phyloP scores from a whole-genome alignment of 2,329 filamentous ascomycete genomes.

The Cladosporium sp. region DNA sequence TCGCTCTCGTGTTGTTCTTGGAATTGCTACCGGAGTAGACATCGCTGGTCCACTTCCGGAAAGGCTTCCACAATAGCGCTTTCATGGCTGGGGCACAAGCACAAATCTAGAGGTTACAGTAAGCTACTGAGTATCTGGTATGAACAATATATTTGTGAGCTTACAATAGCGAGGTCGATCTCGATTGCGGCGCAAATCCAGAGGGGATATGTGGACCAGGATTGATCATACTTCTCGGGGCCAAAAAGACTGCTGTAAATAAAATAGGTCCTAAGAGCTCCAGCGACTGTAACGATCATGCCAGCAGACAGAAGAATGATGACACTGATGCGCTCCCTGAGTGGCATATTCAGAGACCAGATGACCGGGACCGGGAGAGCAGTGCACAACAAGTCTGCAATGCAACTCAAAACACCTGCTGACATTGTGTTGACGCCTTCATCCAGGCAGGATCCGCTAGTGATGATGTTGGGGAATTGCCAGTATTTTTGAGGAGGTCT shows the following conservation, averaged over 20 bases:
- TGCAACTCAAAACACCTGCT: constrained; percentile 39
- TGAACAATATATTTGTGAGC: constrained; percentile 20
- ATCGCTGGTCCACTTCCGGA: background rate
- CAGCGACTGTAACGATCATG: constrained; percentile 39
- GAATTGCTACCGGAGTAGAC: background rate
- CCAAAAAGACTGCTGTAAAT: constrained; percentile 38
- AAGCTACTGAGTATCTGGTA: background rate
- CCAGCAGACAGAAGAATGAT: constrained; percentile 38
- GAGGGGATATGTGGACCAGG: constrained; percentile 42
- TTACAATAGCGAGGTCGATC: constrained; percentile 43
- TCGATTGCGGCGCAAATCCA: constrained; percentile 46
- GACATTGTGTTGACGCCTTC: constrained; percentile 37
- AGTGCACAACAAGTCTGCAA: constrained; percentile 40
- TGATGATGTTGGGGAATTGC: constrained; percentile 30
- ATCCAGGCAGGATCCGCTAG: constrained; percentile 34
- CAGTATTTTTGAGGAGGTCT: constrained; percentile 41
- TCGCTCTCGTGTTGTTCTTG: background rate
- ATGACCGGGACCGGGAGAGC: constrained; percentile 42
- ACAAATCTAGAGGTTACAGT: constrained; percentile 23
- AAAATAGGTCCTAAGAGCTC: constrained; percentile 40
- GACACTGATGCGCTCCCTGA: constrained; percentile 36
- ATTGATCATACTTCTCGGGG: constrained; percentile 36
- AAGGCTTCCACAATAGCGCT: constrained; percentile 21
- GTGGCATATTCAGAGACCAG: constrained; percentile 39
- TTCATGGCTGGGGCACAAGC: constrained; percentile 35